Evolutionary conservation across 148 eudicot species (phyloP), one percentile per base, ranked within the genome.

Genomic region (Fagopyrum tataricum): DNA sequence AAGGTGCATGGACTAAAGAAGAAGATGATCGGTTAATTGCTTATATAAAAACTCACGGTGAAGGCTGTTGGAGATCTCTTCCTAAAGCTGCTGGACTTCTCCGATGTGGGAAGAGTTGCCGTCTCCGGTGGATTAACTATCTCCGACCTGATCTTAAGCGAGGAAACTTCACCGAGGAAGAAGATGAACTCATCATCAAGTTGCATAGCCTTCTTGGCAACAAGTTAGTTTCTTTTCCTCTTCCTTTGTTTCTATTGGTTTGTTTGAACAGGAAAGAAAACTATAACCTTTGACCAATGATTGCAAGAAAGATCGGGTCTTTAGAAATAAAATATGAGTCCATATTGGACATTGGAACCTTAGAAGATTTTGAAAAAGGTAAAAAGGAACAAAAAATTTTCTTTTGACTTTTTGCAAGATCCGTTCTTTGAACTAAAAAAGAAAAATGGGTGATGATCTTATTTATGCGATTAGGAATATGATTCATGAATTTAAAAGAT

Each of bases 1-100:
- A 93, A 89, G 98, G 98, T 48, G 98, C 98, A 20, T 93, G 98
- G 98, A 90, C 98, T 0, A 93, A 93, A 61, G 97, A 93, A 83
- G 98, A 93, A 83, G 98, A 93, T 72, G 97, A 91, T 74, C 84
- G 97, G 7, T 84, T 93, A 8, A 86, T 87, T 42, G 81, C 91
- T 13, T 88, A 93, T 73, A 91, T 93, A 46, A 81, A 87, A 40
- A 80, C 97, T 71, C 95, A 93, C 67, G 98, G 98, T 13, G 98
- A 93, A 70, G 98, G 98, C 39, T 91, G 95, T 67, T 93, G 98
- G 98, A 80, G 98, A 7, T 89, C 97, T 0, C 91, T 93, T 17
- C 98, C 98, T 0, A 91, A 91, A 73, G 90, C 98, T 6, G 98
- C 98, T 13, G 97, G 97, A 23, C 90, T 93, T 39, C 86, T 91